Evolutionary conservation across 225 moss, liverwort and hornwort genomes (phyloP).

Genomic region (Pleurozium schreberi): DNA sequence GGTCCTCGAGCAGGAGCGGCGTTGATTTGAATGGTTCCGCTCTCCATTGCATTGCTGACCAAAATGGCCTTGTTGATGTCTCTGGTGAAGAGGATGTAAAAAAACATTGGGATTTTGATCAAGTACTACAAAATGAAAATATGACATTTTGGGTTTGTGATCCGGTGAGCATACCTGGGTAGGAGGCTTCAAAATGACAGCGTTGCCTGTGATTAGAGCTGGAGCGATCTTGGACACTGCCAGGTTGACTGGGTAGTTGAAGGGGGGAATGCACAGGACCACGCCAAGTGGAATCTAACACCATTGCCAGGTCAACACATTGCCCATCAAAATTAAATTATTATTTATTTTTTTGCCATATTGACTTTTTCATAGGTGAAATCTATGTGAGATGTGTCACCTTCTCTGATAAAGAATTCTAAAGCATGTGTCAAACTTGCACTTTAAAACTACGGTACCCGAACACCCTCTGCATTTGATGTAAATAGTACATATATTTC

Average conservation of each 20-base stretch:
- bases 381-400: not conserved
- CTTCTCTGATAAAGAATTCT: not conserved
- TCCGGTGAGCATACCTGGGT: constrained; percentile 44
- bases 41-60: constrained; percentile 47
- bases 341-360: not conserved
- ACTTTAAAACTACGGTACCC: not conserved
- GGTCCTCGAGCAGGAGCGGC: constrained; percentile 46
- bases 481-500: not conserved
- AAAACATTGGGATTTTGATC: too few relatives aligned
- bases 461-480: not conserved
- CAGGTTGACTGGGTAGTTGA: constrained; percentile 88
- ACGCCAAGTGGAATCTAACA: constrained; percentile 79
- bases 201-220: constrained; percentile 74
- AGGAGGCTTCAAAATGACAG: constrained; percentile 78
- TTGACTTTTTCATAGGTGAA: not conserved
- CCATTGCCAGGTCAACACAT: not conserved
- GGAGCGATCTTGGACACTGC: constrained; percentile 91
- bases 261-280: constrained; percentile 84
- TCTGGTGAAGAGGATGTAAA: not conserved
- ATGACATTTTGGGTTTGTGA: not conserved
- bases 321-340: not conserved
- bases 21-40: constrained; percentile 49
- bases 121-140: not conserved
- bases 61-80: constrained; percentile 49
- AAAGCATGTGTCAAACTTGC: not conserved